Base-by-base conservation (phyloP, 805 yeast genomes). In the Naumovozyma dairenensis region DNA sequence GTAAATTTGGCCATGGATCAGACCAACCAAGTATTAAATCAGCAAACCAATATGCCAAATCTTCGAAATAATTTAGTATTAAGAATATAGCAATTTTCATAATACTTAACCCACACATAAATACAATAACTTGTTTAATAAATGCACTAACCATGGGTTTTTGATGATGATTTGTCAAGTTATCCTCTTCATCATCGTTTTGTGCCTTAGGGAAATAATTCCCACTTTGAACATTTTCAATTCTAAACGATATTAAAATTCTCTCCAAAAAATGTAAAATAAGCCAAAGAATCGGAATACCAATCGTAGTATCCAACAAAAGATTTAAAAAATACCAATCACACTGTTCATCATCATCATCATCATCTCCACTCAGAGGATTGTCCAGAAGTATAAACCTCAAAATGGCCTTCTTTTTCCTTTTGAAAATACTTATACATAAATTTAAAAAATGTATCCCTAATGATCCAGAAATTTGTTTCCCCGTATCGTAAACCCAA, bases 291-390 rank as follows among this genome's bases (percentile, higher is more conserved):
- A 89, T 71, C 5, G 93, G 93, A 2, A 89, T 89, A 1, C 98
- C 98, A 5, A 87, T 69, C 0, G 98, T 89, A 27, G 97, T 87
- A 56, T 89, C 98, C 52, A 89, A 72, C 19, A 89, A 67, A 25
- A 89, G 71, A 49, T 83, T 89, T 35, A 92, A 63, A 51, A 89
- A 89, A 62, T 92, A 89, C 92, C 96, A 92, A 46, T 84, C 89
- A 58, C 97, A 92, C 6, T 95, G 94, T 40, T 77, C 78, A 31
- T 69, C 72, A 24, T 63, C 69, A 4, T 53, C 61, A n/a, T 53
- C 62, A 18, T 39, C 17, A 14, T 21, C 21, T 5, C 18, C 16
- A 2, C 18, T n/a, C 17, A 15, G 4, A 21, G 13, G 21, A n/a
- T n/a, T n/a, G n/a, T n/a, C n/a, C n/a, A n/a, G n/a, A n/a, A n/a